phyloP scores from a whole-genome alignment of 2,329 filamentous ascomycete genomes.

The Trichoderma breve region DNA sequence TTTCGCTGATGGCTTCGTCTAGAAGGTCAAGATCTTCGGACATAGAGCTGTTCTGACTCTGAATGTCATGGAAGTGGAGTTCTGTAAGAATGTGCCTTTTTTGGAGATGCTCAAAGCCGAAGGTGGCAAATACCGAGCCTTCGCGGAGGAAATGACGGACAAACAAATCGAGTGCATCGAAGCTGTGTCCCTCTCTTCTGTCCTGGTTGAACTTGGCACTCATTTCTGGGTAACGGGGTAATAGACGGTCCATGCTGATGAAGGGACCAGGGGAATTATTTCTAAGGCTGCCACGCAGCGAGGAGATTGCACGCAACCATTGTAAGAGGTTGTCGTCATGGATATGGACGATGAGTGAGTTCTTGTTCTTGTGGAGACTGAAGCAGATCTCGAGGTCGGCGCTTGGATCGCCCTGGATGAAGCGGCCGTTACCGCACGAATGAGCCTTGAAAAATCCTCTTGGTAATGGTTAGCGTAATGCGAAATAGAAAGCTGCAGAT shows the following conservation, averaged over 20 bases:
- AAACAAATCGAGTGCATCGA: background rate
- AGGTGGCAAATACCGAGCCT: background rate
- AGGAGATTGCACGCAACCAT: background rate
- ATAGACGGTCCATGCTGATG: background rate
- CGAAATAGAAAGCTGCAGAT: background rate
- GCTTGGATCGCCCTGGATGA: background rate
- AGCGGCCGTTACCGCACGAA: background rate
- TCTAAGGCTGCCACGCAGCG: no score
- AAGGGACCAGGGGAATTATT: no score
- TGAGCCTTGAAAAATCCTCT: background rate
- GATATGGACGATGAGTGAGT: accelerated
- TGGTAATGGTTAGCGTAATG: background rate
- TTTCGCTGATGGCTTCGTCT: background rate
- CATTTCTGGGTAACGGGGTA: background rate
- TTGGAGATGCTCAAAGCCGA: background rate
- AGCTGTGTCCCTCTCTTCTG: background rate
- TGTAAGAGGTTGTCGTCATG: background rate
- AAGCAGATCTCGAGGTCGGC: background rate
- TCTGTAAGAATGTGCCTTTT: background rate
- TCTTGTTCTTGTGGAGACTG: background rate
- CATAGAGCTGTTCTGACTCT: background rate
- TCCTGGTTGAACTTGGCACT: background rate
- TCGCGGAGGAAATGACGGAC: background rate
- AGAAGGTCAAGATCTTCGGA: background rate
- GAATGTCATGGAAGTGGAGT: background rate